These are phyloP conservation scores for Bryum argenteum DNA, from an alignment of 225 moss, liverwort and hornwort species.

Conservation along the genomic window DNA sequence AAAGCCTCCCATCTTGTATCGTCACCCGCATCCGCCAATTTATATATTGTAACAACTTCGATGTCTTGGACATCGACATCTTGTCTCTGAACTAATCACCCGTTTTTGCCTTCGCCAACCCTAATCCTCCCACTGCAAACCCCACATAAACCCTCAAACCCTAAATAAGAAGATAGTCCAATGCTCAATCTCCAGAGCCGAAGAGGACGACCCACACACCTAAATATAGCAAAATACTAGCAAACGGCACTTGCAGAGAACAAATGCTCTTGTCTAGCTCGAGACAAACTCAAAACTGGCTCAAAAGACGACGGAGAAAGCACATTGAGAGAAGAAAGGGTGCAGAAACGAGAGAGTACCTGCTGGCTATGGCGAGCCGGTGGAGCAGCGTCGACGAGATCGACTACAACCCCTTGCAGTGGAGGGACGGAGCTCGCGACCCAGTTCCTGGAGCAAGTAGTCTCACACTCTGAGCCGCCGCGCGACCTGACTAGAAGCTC, in stretches of 20 bases:
- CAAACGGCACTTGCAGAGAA: too few relatives aligned
- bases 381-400: slow-evolving; percentile 6
- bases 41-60: slow-evolving; percentile 72
- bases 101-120: slow-evolving; percentile 6
- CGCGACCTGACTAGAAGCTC: too few relatives aligned
- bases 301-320: not conserved
- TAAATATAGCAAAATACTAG: not conserved
- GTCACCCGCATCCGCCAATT: slow-evolving; percentile 85
- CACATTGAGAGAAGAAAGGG: not conserved
- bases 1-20: slow-evolving; percentile 84
- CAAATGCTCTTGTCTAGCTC: not conserved
- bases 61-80: slow-evolving; percentile 90
- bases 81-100: slow-evolving; percentile 24
- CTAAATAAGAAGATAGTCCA: not conserved
- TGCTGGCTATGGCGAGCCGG: slow-evolving; percentile 5
- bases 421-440: not conserved
- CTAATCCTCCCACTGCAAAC: slow-evolving; percentile 32
- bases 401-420: slow-evolving; percentile 4
- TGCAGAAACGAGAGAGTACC: slow-evolving; percentile 9
- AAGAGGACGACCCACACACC: not conserved
- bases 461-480: too few relatives aligned
- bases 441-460: too few relatives aligned
- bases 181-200: not conserved
- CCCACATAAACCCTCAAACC: slow-evolving; percentile 24
- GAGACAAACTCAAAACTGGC: slow-evolving; percentile 8